Base-by-base conservation (phyloP, 2,329 filamentous ascomycete species). In the Fusarium floridanum region DNA sequence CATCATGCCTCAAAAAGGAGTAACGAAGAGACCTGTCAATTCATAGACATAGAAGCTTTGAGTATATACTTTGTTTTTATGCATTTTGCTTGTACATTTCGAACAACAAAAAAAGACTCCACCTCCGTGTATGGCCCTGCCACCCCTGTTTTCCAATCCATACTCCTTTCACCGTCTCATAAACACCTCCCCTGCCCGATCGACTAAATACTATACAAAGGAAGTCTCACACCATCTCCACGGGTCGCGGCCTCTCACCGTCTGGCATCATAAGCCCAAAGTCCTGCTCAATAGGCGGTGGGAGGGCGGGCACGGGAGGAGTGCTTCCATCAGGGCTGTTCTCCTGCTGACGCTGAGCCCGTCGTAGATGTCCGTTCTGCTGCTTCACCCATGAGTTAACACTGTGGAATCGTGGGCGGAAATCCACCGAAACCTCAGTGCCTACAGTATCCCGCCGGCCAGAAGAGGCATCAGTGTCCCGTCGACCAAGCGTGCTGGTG, bases 301-400 rank as follows among this genome's bases (percentile, higher is more conserved):
- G 27, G 56, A 85, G 73, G 4, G 81, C 79, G 2, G 85, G 84
- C 32, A 86, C 81, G 0, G 84, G 83, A 4, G 86, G 85, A 11
- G 83, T 77, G 22, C 82, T 77, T 20, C 77, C 71, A 9, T 73
- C 77, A 29, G 76, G 39, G 17, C 53, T 57, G 16, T 27, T 53
- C 59, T 68, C 77, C 65, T 75, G 71, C 45, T 82, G 83, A 66
- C 85, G 83, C 74, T 86, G 83, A 2, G 85, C 86, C 29, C 86
- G 84, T 76, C 86, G 86, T 34, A 90, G 80, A 4, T 89, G 85
- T 3, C 87, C 87, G 10, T 87, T 87, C 80, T 93, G 91, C 78
- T 93, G 90, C 73, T 87, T 87, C 2, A 93, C 91, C 91, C 91
- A 93, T 34, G 89, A 91, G 66, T 85, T 86, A 66, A 93, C 85